phyloP scores from a whole-genome alignment of 495 filamentous ascomycete species.

The Talaromyces proteolyticus region DNA sequence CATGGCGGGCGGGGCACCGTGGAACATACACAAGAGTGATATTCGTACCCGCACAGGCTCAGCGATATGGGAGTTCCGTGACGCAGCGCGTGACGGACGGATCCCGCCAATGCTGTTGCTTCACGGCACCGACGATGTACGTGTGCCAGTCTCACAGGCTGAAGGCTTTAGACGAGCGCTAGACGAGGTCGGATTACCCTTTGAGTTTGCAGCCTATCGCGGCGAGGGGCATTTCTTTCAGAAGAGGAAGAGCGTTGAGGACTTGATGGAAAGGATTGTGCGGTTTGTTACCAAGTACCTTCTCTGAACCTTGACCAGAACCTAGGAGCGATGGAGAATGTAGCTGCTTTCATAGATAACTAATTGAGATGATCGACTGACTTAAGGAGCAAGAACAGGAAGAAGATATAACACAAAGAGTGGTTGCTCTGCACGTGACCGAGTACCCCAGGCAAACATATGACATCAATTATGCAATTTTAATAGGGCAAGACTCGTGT shows the following conservation, averaged over 20 bases:
- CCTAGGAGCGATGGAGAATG: too few relatives aligned
- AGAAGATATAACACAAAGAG: too few relatives aligned
- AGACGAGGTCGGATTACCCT: constrained; percentile 5
- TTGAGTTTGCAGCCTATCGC: constrained; percentile 10
- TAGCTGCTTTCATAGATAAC: too few relatives aligned
- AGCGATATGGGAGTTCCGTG: constrained; percentile 13
- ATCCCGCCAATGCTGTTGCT: constrained; percentile 16
- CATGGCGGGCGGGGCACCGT: constrained; percentile 11
- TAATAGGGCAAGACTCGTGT: too few relatives aligned
- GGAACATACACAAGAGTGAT: constrained; percentile 10
- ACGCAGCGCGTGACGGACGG: constrained; percentile 1
- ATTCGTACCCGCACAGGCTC: constrained; percentile 9
- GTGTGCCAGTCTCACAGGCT: constrained; percentile 14
- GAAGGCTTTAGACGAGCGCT: constrained; percentile 10
- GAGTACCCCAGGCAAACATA: too few relatives aligned
- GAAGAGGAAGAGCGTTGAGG: constrained; percentile 9
- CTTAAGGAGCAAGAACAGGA: too few relatives aligned
- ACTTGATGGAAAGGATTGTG: constrained; percentile 7
- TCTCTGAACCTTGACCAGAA: too few relatives aligned
- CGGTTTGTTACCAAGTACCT: constrained; percentile 1
- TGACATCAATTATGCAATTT: too few relatives aligned
- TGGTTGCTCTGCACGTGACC: too few relatives aligned
- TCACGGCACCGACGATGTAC: constrained; percentile 14
- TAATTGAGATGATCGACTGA: too few relatives aligned
- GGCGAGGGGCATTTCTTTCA: constrained; percentile 10